Conservation (phyloP, 805 yeast genomes). For the Kodamaea kakaduensis region DNA sequence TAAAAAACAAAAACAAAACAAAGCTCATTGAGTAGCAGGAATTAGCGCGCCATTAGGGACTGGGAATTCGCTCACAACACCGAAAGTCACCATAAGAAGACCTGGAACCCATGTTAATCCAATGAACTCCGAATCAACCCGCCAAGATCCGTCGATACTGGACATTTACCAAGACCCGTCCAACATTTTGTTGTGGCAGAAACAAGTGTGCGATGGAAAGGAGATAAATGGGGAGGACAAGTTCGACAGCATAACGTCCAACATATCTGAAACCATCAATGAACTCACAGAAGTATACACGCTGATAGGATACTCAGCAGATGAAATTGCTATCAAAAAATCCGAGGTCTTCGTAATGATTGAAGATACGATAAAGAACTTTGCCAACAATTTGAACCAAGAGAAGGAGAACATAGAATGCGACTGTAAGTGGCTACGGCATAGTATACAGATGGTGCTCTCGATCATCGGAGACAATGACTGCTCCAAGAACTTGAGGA, state of each 20-base stretch:
- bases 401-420: constrained; percentile 37
- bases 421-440: constrained; percentile 45
- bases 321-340: constrained; percentile 48
- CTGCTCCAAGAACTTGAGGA: constrained; percentile 24
- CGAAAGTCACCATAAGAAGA: constrained; percentile 2
- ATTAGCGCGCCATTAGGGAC: too few relatives aligned
- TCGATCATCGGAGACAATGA: constrained; percentile 36
- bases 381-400: constrained; percentile 26
- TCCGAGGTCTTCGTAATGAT: constrained; percentile 46
- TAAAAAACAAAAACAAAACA: constrained; percentile 7
- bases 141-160: constrained; percentile 1
- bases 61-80: too few relatives aligned
- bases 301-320: constrained; percentile 52
- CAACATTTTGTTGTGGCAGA: constrained; percentile 8
- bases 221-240: constrained; percentile 8
- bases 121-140: constrained; percentile 4
- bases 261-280: constrained; percentile 34
- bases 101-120: neutral
- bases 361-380: constrained; percentile 46
- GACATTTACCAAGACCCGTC: constrained; percentile 2
- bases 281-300: constrained; percentile 46
- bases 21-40: too few relatives aligned
- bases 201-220: constrained; percentile 2
- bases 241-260: constrained; percentile 29
- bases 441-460: constrained; percentile 37